These are phyloP conservation scores for Lindgomyces ingoldianus DNA, from an alignment of 495 filamentous ascomycete species.

Conservation along the genomic window DNA sequence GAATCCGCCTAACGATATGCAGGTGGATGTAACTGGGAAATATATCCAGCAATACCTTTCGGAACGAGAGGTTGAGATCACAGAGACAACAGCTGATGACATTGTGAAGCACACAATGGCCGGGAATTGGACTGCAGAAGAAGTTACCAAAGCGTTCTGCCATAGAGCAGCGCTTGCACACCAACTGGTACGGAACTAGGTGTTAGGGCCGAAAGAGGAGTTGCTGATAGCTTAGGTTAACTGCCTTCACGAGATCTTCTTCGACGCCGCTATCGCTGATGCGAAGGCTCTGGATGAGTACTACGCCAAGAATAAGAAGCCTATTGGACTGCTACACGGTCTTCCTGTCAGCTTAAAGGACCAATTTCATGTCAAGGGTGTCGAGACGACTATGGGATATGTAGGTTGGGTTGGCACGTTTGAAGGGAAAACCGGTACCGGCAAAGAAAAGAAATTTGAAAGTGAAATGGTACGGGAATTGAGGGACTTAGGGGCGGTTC, in stretches of 20 bases:
- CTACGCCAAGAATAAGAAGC: slow-evolving; percentile 40
- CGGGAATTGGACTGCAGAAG: slow-evolving; percentile 47
- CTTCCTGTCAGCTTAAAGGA: slow-evolving; percentile 69
- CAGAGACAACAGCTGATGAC: slow-evolving; percentile 45
- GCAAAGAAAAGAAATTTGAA: slow-evolving; percentile 43
- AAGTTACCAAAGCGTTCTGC: slow-evolving; percentile 48
- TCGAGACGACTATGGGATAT: slow-evolving; percentile 66
- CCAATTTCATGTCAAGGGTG: slow-evolving; percentile 66
- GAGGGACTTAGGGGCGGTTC: slow-evolving; percentile 58
- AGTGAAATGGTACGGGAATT: slow-evolving; percentile 50
- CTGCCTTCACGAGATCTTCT: slow-evolving; percentile 48
- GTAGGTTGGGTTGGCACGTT: slow-evolving; percentile 49
- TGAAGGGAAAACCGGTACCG: slow-evolving; percentile 41
- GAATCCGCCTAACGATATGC: slow-evolving; percentile 52
- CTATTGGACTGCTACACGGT: slow-evolving; percentile 60
- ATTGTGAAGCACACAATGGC: slow-evolving; percentile 41
- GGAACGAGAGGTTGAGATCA: slow-evolving; percentile 53
- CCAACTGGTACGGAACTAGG: slow-evolving; percentile 45
- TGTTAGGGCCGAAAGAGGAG: not conserved
- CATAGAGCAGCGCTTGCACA: slow-evolving; percentile 49
- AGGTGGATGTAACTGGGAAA: slow-evolving; percentile 62
- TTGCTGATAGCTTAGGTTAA: slow-evolving; percentile 27
- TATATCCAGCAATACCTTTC: slow-evolving; percentile 62
- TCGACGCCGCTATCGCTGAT: slow-evolving; percentile 41
- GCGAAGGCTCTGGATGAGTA: slow-evolving; percentile 43